Conservation (phyloP, 352 stramenopile species). For the Stramenopiles sp. region DNA sequence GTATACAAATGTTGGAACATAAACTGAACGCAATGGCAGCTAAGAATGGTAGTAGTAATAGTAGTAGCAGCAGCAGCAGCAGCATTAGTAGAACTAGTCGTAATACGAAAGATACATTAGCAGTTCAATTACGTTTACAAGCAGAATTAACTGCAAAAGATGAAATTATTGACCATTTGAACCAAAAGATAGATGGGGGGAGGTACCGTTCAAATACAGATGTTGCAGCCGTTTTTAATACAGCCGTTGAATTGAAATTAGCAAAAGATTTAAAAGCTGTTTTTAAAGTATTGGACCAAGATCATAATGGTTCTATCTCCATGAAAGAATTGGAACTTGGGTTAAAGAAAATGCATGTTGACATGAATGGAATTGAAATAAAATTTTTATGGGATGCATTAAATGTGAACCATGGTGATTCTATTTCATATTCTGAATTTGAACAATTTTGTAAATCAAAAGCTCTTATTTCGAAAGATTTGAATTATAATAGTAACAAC, state of each 20-base stretch:
- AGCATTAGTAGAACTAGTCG: too few species aligned
- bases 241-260: not conserved
- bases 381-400: not conserved
- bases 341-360: not conserved
- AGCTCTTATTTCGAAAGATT: not conserved
- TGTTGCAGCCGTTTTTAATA: not conserved
- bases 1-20: too few species aligned
- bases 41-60: too few species aligned
- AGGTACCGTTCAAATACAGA: too few species aligned
- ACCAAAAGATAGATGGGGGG: too few species aligned
- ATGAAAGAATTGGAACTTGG: not conserved
- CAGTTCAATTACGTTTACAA: too few species aligned
- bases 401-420: not conserved
- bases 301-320: not conserved
- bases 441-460: not conserved
- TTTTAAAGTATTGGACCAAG: not conserved
- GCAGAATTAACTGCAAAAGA: too few species aligned
- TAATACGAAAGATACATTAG: too few species aligned
- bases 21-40: too few species aligned
- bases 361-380: not conserved
- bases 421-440: constrained; percentile 7
- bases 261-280: not conserved
- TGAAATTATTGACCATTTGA: too few species aligned
- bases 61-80: too few species aligned
- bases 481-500: too few species aligned